Evolutionary conservation across 169 alveolate genomes (phyloP), one percentile per base, ranked within the genome.

Genomic region (Plasmodium gaboni): DNA sequence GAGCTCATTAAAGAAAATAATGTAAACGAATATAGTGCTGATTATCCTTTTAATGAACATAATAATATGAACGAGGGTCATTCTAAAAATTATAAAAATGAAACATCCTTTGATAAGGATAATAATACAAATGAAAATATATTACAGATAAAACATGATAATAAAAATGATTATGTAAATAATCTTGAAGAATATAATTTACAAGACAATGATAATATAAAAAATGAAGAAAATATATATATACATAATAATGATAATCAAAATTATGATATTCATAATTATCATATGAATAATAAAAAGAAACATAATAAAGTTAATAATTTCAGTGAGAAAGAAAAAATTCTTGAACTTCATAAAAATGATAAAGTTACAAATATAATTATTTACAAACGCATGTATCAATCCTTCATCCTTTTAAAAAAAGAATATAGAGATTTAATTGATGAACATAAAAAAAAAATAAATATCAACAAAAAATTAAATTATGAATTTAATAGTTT

Each of bases 311-410:
- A 17, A 17, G 19, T n/a, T 10, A 17, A 53, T 53, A 65, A 32
- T 12, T 26, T 22, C 2, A 50, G 51, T 19, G 63, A 86, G 32
- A 60, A 55, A 13, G 87, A 69, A 60, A 70, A 64, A 86, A 60
- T 86, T 12, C 70, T 48, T 22, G 87, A 86, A 50, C 15, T 86
- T 53, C 42, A 71, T 22, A 86, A 65, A 63, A 86, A 86, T 65
- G 57, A 65, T 44, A 86, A 71, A 48, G n/a, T n/a, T 22, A 69
- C 86, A 5, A 86, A 86, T 71, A 71, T 86, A 57, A 71, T 24
- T 17, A 60, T 86, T 13, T 86, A 86, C 55, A 86, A 19, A 13
- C 92, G 92, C 26, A 71, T 86, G 76, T 86, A 86, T 44, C 92
- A 86, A 59, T 86, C 92, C 9, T 86, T 70, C 38, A 60, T 69